A percentile compares a stretch with the other conserved stretches of the same genome.
phyloP scores from a whole-genome alignment of 768 basidiomycete species.

The Trametes punicea region DNA sequence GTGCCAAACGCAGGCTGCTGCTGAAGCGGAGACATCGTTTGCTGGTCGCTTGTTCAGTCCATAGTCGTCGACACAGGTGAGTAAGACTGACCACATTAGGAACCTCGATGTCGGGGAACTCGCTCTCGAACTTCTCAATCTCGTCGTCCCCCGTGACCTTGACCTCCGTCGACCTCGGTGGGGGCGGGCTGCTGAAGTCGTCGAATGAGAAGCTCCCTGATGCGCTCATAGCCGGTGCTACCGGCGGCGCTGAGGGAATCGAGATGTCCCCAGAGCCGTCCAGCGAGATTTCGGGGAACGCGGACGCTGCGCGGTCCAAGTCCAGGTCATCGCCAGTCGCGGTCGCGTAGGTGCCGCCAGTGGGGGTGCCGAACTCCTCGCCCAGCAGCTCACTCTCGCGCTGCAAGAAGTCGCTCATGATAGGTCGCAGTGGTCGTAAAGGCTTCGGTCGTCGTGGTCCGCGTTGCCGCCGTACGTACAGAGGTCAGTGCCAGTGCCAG shows the following conservation, averaged over 20 bases:
- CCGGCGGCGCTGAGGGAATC: conserved; percentile 32
- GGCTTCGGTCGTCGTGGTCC: neutral
- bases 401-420: conserved; percentile 36
- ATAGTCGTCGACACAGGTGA: conserved; percentile 12
- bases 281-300: conserved; percentile 82
- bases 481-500: neutral
- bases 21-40: conserved; percentile 12
- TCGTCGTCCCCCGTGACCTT: conserved; percentile 85
- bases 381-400: conserved; percentile 35
- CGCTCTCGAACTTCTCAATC: conserved; percentile 79
- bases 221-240: conserved; percentile 17
- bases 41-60: neutral
- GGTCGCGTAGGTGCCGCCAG: conserved; percentile 29
- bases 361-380: conserved; percentile 30
- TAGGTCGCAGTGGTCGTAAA: neutral
- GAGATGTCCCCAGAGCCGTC: conserved; percentile 62
- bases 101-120: conserved; percentile 79
- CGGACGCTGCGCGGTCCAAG: conserved; percentile 76
- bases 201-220: conserved; percentile 57
- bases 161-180: conserved; percentile 47
- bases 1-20: conserved; percentile 45
- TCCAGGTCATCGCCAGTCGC: conserved; percentile 59
- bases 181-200: conserved; percentile 53
- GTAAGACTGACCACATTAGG: conserved; percentile 32
- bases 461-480: too few species aligned